phyloP scores from a whole-genome alignment of 441 rosid genomes.

The Daphne laureola region DNA sequence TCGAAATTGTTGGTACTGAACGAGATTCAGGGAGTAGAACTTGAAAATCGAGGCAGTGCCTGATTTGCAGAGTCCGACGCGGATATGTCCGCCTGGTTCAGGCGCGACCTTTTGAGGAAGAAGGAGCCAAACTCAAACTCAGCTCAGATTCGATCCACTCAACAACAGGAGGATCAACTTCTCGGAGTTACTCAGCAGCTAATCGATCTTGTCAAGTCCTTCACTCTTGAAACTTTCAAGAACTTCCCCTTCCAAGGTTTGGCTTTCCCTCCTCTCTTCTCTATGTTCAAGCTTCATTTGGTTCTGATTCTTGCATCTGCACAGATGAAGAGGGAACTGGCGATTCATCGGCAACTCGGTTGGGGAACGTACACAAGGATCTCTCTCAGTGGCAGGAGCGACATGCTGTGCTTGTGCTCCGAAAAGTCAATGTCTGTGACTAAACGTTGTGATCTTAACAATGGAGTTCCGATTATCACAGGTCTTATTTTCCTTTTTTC shows the following conservation, averaged over 20 bases:
- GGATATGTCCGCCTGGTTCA: constrained; percentile 63
- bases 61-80: constrained; percentile 14
- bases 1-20: too few relatives aligned
- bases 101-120: constrained; percentile 35
- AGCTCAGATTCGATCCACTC: constrained; percentile 8
- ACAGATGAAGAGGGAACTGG: constrained; percentile 41
- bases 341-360: constrained; percentile 29
- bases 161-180: constrained; percentile 24
- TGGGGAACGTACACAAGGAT: constrained; percentile 42
- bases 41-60: too few relatives aligned
- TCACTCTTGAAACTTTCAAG: constrained; percentile 67
- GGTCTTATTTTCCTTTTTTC: constrained; percentile 1
- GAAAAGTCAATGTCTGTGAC: constrained; percentile 51
- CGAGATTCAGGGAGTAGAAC: too few relatives aligned
- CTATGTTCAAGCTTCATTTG: not conserved
- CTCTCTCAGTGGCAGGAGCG: constrained; percentile 85
- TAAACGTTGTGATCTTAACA: not conserved
- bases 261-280: too few relatives aligned
- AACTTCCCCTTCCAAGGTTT: constrained; percentile 55
- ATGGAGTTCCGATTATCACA: too few relatives aligned
- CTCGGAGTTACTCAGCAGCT: constrained; percentile 61
- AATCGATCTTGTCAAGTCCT: constrained; percentile 50
- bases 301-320: not conserved
- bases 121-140: constrained; percentile 19
- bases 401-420: constrained; percentile 62